A percentile compares a stretch with the other conserved stretches of the same genome.
phyloP scores from a whole-genome alignment of 306 rosid species.

The Begonia loranthoides region DNA sequence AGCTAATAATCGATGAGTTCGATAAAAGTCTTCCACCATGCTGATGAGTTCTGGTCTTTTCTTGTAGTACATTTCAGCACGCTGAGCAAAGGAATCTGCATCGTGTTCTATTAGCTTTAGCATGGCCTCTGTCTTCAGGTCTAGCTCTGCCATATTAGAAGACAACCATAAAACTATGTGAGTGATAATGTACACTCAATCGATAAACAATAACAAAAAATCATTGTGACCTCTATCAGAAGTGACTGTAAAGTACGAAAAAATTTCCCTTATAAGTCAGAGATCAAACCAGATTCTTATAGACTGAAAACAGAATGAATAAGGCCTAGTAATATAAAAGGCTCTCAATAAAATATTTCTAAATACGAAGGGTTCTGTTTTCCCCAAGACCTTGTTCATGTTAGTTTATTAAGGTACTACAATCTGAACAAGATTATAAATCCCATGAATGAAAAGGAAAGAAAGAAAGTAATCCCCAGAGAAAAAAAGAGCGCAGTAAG shows the following conservation, averaged over 20 bases:
- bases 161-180: not conserved
- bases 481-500: too few relatives aligned
- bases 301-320: not conserved
- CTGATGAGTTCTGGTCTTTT: constrained; percentile 63
- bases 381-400: too few relatives aligned
- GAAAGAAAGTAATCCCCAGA: too few relatives aligned
- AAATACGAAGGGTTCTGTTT: not conserved
- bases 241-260: too few relatives aligned
- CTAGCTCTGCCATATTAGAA: constrained; percentile 36
- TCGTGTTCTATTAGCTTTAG: constrained; percentile 58
- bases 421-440: too few relatives aligned
- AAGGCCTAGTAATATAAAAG: too few relatives aligned
- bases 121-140: constrained; percentile 55
- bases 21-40: constrained; percentile 75
- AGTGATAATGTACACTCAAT: constrained; percentile 4
- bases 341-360: not conserved
- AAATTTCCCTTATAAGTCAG: too few relatives aligned
- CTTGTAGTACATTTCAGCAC: constrained; percentile 95
- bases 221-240: not conserved
- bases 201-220: not conserved
- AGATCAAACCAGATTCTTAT: not conserved
- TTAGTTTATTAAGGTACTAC: too few relatives aligned
- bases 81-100: constrained; percentile 77
- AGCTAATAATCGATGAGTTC: constrained; percentile 60
- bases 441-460: too few relatives aligned